Conservation (phyloP, 345 rosid species). For the Clausena lansium region DNA sequence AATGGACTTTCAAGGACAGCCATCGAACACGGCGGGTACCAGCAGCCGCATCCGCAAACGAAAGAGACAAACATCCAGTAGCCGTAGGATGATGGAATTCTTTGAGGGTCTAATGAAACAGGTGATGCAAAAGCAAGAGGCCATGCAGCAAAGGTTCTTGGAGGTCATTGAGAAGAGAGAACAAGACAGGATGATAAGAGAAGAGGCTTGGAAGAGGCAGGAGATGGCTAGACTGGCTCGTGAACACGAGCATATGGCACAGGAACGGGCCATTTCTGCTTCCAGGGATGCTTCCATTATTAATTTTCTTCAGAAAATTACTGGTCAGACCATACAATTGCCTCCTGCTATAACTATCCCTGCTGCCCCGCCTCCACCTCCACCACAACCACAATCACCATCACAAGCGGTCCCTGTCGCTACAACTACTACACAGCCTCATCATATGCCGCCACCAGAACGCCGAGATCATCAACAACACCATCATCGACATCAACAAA, state of each 20-base stretch:
- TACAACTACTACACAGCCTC: constrained; percentile 10
- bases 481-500: constrained; percentile 18
- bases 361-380: constrained; percentile 19
- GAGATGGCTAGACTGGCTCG: constrained; percentile 60
- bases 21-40: constrained; percentile 36
- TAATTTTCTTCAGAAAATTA: constrained; percentile 65
- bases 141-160: constrained; percentile 68
- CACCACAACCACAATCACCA: constrained; percentile 22
- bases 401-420: constrained; percentile 10
- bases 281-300: constrained; percentile 66
- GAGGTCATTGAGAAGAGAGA: constrained; percentile 85
- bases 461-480: neutral
- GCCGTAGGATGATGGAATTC: constrained; percentile 63
- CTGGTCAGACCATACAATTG: constrained; percentile 72
- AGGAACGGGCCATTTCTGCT: constrained; percentile 65
- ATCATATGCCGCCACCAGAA: constrained; percentile 4
- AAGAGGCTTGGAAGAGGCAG: constrained; percentile 85
- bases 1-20: constrained; percentile 36
- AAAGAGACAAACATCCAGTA: constrained; percentile 41
- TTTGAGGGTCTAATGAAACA: constrained; percentile 66
- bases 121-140: constrained; percentile 79
- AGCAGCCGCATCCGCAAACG: constrained; percentile 50
- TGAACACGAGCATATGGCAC: constrained; percentile 69
- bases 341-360: constrained; percentile 39
- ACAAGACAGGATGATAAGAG: constrained; percentile 67